phyloP scores from a whole-genome alignment of 352 stramenopile genomes.

The Globisporangium perplexum region DNA sequence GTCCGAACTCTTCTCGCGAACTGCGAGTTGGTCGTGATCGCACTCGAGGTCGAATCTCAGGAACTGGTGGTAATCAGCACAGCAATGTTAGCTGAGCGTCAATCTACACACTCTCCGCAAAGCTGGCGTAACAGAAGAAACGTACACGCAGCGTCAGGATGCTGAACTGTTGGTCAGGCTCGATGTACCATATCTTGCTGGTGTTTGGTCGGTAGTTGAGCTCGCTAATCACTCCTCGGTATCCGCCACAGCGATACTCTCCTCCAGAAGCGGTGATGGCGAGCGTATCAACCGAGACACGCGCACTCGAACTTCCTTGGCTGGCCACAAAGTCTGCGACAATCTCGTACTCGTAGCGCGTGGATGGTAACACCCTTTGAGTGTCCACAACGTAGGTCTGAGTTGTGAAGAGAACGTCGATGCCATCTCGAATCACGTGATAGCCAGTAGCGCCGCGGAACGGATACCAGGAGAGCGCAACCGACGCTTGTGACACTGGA shows the following conservation, averaged over 20 bases:
- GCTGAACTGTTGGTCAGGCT: constrained; percentile 14
- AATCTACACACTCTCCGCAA: not conserved
- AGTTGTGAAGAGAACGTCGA: constrained; percentile 5
- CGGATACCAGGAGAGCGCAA: constrained; percentile 39
- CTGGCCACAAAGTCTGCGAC: constrained; percentile 9
- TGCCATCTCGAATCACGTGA: constrained; percentile 24
- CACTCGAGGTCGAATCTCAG: constrained; percentile 55
- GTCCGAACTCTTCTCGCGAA: constrained; percentile 23
- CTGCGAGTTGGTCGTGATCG: constrained; percentile 52
- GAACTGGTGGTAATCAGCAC: no score
- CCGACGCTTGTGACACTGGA: constrained; percentile 23
- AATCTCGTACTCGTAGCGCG: constrained; percentile 20
- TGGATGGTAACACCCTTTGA: constrained; percentile 5
- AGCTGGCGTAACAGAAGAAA: no score
- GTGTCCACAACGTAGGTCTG: constrained; percentile 7
- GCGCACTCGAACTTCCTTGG: constrained; percentile 7
- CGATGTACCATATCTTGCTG: constrained; percentile 31
- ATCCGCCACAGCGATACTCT: constrained; percentile 18
- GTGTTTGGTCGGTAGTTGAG: constrained; percentile 29
- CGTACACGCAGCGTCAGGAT: constrained; percentile 24
- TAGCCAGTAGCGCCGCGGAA: constrained; percentile 36
- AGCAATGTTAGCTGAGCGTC: no score
- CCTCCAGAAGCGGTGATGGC: constrained; percentile 1
- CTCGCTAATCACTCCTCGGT: constrained; percentile 22
- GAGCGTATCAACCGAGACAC: constrained; percentile 15